These are phyloP conservation scores for Fusarium austroafricanum DNA, from an alignment of 2,329 filamentous ascomycete species.

Conservation along the genomic window DNA sequence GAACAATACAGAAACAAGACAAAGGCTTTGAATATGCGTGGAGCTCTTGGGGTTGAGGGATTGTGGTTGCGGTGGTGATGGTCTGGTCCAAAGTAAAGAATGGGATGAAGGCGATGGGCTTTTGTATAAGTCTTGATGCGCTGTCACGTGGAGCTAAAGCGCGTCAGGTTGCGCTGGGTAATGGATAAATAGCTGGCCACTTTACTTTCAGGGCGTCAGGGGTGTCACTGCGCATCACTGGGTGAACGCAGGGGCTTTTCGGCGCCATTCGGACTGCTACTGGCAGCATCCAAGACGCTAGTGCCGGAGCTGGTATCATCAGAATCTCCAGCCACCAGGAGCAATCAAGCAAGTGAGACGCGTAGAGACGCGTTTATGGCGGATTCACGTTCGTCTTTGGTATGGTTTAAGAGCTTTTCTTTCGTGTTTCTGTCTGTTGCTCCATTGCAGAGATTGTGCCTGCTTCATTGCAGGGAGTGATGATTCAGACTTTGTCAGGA, in stretches of 20 bases:
- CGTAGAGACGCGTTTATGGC: slow-evolving; percentile 41
- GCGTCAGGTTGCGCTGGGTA: slow-evolving; percentile 50
- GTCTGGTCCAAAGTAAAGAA: slow-evolving; percentile 36
- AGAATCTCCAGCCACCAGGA: slow-evolving; percentile 40
- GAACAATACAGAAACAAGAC: slow-evolving; percentile 30
- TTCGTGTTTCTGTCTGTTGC: slow-evolving; percentile 12
- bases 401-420: slow-evolving; percentile 17
- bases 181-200: slow-evolving; percentile 39
- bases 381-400: slow-evolving; percentile 36
- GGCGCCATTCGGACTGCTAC: slow-evolving; percentile 30
- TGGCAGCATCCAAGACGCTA: slow-evolving; percentile 34
- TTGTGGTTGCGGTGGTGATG: slow-evolving; percentile 48
- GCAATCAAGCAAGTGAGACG: slow-evolving; percentile 37
- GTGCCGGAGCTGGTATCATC: slow-evolving; percentile 26
- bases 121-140: slow-evolving; percentile 54
- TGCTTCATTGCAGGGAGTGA: slow-evolving; percentile 31
- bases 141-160: slow-evolving; percentile 53
- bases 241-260: slow-evolving; percentile 36
- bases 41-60: slow-evolving; percentile 26
- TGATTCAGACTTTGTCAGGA: slow-evolving; percentile 44
- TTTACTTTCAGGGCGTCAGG: slow-evolving; percentile 26
- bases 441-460: slow-evolving; percentile 19
- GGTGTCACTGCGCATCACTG: slow-evolving; percentile 40
- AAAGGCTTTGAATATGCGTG: slow-evolving; percentile 36
- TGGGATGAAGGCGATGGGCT: slow-evolving; percentile 49